These are phyloP conservation scores for Fragilaria radians DNA, from an alignment of 108 stramenopile genomes.

Conservation along the genomic window DNA sequence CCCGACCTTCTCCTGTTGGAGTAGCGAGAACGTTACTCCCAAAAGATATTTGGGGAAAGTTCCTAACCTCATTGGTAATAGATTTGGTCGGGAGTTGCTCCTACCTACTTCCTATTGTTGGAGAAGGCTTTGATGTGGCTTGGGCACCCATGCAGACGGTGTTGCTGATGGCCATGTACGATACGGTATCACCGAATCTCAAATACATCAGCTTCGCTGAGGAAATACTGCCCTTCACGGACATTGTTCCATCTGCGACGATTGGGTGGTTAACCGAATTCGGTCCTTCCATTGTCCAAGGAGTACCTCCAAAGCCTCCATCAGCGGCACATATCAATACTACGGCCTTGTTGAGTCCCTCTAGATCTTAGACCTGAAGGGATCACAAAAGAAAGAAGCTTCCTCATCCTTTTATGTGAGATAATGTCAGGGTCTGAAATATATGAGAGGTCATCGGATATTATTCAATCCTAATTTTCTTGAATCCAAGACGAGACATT, in stretches of 20 bases:
- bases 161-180: constrained; percentile 85
- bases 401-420: too few relatives aligned
- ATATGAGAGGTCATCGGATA: too few relatives aligned
- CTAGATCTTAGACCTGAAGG: too few relatives aligned
- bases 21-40: constrained; percentile 60
- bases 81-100: constrained; percentile 76
- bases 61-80: constrained; percentile 53
- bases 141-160: constrained; percentile 89
- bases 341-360: too few relatives aligned
- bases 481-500: too few relatives aligned
- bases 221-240: constrained; percentile 91
- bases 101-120: constrained; percentile 80
- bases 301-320: too few relatives aligned
- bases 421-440: too few relatives aligned
- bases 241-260: constrained; percentile 84
- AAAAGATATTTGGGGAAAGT: constrained; percentile 47
- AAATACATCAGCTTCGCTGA: constrained; percentile 78
- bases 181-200: constrained; percentile 50
- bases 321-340: too few relatives aligned
- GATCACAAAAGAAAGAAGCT: too few relatives aligned
- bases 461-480: too few relatives aligned
- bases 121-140: constrained; percentile 78
- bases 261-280: constrained; percentile 82
- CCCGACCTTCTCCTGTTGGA: constrained; percentile 61
- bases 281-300: too few relatives aligned